These are phyloP conservation scores for Nicotiana noctiflora DNA, from an alignment of 257 asterid genomes.

Conservation along the genomic window DNA sequence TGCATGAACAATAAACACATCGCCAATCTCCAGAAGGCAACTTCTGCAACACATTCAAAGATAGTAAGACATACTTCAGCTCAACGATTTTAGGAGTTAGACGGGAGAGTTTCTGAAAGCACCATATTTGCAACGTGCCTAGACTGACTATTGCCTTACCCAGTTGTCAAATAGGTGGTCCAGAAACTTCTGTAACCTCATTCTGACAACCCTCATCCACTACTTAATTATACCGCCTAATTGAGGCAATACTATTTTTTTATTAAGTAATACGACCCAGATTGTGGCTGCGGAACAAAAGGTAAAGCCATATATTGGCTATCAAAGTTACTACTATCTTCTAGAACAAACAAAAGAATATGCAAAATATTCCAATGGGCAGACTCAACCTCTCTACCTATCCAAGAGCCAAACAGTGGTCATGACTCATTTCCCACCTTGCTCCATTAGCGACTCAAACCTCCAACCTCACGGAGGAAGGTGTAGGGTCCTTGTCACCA, in stretches of 20 bases:
- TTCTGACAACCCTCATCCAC: constrained; percentile 3
- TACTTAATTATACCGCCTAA: neutral
- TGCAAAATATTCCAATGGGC: neutral
- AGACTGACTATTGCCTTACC: neutral
- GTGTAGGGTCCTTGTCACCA: neutral
- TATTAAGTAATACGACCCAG: neutral
- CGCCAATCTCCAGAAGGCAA: constrained; percentile 89
- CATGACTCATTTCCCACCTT: neutral
- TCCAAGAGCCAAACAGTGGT: neutral
- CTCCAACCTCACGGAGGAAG: neutral
- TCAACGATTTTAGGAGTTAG: neutral
- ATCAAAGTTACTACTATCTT: neutral
- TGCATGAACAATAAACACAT: constrained; percentile 86
- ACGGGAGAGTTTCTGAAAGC: neutral
- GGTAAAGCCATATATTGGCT: neutral
- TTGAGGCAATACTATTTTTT: neutral
- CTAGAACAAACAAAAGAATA: neutral
- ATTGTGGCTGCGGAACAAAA: neutral
- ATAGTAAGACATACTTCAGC: constrained; percentile 2
- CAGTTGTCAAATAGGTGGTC: neutral
- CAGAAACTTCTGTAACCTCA: neutral
- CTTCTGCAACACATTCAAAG: constrained; percentile 29
- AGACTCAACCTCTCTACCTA: neutral
- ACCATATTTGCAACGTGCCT: neutral
- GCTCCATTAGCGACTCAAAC: neutral